Evolutionary conservation across 495 filamentous ascomycete species (phyloP).

Genomic region (Chaetomium tenue): DNA sequence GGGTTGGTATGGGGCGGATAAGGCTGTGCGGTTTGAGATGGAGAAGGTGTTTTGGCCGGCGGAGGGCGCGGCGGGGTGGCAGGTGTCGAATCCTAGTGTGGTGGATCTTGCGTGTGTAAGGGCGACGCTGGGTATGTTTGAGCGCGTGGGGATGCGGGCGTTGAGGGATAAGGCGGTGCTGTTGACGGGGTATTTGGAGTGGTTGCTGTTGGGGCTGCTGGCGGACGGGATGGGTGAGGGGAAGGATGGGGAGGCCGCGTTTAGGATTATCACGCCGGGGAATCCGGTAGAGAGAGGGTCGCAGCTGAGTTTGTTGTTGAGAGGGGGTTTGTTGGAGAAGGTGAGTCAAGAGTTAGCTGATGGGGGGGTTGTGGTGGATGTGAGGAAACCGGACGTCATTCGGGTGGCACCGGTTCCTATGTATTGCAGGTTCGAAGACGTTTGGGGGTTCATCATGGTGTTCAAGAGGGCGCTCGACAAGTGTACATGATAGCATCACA

Average conservation of each 20-base stretch:
- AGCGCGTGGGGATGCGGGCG: slow-evolving; percentile 62
- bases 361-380: slow-evolving; percentile 75
- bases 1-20: slow-evolving; percentile 89
- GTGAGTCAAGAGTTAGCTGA: slow-evolving; percentile 68
- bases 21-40: slow-evolving; percentile 74
- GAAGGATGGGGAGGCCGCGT: slow-evolving; percentile 52
- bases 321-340: slow-evolving; percentile 62
- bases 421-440: slow-evolving; percentile 82
- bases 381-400: slow-evolving; percentile 85
- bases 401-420: slow-evolving; percentile 85
- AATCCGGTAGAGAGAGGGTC: slow-evolving; percentile 73
- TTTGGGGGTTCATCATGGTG: slow-evolving; percentile 69
- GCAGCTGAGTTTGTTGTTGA: slow-evolving; percentile 76
- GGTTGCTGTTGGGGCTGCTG: slow-evolving; percentile 47
- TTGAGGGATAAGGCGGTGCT: slow-evolving; percentile 71
- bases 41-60: slow-evolving; percentile 73
- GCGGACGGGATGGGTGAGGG: slow-evolving; percentile 32
- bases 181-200: slow-evolving; percentile 78
- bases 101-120: slow-evolving; percentile 66
- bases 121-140: slow-evolving; percentile 77
- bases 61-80: slow-evolving; percentile 64
- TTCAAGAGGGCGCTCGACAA: slow-evolving; percentile 53
- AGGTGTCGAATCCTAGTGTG: slow-evolving; percentile 65
- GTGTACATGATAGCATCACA: slow-evolving; percentile 21
- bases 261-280: slow-evolving; percentile 76